Evolutionary conservation across 441 rosid genomes (phyloP).

Genomic region (Eutrema salsugineum): DNA sequence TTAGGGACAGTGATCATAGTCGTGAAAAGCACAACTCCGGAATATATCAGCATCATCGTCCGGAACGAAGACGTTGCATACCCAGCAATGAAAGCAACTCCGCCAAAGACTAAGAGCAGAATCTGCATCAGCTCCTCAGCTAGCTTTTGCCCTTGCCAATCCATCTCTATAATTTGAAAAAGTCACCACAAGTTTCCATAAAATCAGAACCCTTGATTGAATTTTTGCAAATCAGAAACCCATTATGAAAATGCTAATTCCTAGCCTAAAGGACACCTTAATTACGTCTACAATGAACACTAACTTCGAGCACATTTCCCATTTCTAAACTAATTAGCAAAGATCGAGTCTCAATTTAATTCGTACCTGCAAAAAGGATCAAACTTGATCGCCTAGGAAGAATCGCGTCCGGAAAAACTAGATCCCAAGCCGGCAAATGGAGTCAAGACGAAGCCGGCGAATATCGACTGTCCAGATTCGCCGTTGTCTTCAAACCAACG

Average conservation of each 20-base stretch:
- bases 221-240: neutral
- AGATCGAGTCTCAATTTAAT: neutral
- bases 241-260: neutral
- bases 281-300: neutral
- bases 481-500: neutral
- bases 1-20: conserved; percentile 61
- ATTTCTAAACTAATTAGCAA: neutral
- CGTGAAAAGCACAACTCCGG: conserved; percentile 59
- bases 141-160: neutral
- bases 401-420: neutral
- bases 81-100: conserved; percentile 45
- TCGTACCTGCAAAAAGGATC: neutral
- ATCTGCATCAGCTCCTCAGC: neutral
- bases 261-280: neutral
- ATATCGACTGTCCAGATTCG: neutral
- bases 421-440: neutral
- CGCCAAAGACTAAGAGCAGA: conserved; percentile 53
- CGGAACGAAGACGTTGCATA: conserved; percentile 57
- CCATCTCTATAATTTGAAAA: neutral
- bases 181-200: neutral
- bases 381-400: neutral
- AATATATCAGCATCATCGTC: conserved; percentile 53
- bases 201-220: neutral
- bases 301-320: neutral
- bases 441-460: neutral